These are phyloP conservation scores for Colletotrichum neosansevieriae DNA, from an alignment of 2,329 filamentous ascomycete species.

Conservation along the genomic window DNA sequence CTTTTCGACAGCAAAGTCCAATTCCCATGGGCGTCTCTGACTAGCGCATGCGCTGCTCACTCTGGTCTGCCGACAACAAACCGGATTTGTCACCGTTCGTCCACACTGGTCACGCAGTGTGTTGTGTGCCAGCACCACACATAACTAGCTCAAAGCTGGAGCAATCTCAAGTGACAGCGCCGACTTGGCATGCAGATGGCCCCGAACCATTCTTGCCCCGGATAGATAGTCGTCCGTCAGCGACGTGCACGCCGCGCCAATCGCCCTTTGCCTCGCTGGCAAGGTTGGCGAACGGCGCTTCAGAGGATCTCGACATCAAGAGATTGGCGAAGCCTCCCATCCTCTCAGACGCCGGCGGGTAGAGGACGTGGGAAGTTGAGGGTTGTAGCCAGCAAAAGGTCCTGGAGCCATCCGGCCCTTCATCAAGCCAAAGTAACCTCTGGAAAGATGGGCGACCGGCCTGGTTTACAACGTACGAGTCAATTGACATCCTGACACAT, in stretches of 20 bases:
- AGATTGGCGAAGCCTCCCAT: conserved; percentile 36
- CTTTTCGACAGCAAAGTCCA: conserved; percentile 5
- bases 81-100: conserved; percentile 7
- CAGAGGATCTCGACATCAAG: conserved; percentile 32
- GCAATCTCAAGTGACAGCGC: conserved; percentile 22
- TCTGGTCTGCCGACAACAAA: not conserved
- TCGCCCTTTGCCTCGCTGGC: not conserved
- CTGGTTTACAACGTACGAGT: conserved; percentile 3
- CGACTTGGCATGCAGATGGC: conserved; percentile 36
- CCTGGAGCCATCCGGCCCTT: not conserved
- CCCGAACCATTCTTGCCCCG: conserved; percentile 24
- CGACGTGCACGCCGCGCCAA: conserved; percentile 25
- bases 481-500: conserved; percentile 21
- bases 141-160: conserved; percentile 18
- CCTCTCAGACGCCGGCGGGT: conserved; percentile 10
- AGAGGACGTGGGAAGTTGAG: not conserved
- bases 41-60: not conserved
- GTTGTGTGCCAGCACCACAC: not conserved
- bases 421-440: not conserved
- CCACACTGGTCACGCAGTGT: conserved; percentile 13
- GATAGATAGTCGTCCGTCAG: conserved; percentile 31
- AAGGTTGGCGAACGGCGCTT: conserved; percentile 5
- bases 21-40: conserved; percentile 7
- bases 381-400: conserved; percentile 14
- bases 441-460: not conserved